Conservation (phyloP, 805 yeast genomes). For the Schwanniomyces vanrijiae region DNA sequence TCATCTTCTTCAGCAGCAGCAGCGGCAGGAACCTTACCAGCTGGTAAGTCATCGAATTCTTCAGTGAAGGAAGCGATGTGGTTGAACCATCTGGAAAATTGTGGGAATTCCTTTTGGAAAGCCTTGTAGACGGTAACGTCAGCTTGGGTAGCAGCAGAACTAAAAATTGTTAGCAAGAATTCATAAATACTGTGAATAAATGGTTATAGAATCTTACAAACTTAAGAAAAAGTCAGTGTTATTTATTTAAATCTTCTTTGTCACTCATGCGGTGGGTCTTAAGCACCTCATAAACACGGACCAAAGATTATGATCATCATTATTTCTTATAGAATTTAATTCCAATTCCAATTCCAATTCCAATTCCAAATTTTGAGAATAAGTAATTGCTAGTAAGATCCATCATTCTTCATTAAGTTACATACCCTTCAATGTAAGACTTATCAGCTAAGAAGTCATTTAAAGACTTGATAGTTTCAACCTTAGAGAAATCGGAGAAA, state of each 20-base stretch:
- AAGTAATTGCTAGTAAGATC: neutral
- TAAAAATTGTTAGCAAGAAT: conserved; percentile 33
- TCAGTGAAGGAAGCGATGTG: conserved; percentile 93
- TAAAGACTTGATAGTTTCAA: conserved; percentile 61
- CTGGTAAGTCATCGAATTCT: conserved; percentile 81
- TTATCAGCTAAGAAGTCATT: conserved; percentile 87
- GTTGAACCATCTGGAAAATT: conserved; percentile 97
- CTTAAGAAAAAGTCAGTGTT: conserved; percentile 16
- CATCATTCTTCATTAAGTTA: conserved; percentile 17
- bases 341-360: neutral
- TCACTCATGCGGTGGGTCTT: conserved; percentile 96
- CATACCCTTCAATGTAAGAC: conserved; percentile 96
- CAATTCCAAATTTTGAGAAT: neutral
- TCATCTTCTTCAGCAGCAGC: conserved; percentile 82
- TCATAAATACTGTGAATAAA: neutral
- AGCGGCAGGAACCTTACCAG: conserved; percentile 66
- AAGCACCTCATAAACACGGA: conserved; percentile 97
- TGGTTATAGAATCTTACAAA: neutral
- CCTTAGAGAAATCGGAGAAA: conserved; percentile 77
- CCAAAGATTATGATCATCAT: conserved; percentile 80
- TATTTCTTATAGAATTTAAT: conserved; percentile 1
- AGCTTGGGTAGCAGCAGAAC: conserved; percentile 91
- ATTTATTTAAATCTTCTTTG: conserved; percentile 44
- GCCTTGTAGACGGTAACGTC: conserved; percentile 94
- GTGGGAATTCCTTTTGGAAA: conserved; percentile 88